Evolutionary conservation across 2,329 filamentous ascomycete species (phyloP).

Genomic region (Pyrenophora teres): DNA sequence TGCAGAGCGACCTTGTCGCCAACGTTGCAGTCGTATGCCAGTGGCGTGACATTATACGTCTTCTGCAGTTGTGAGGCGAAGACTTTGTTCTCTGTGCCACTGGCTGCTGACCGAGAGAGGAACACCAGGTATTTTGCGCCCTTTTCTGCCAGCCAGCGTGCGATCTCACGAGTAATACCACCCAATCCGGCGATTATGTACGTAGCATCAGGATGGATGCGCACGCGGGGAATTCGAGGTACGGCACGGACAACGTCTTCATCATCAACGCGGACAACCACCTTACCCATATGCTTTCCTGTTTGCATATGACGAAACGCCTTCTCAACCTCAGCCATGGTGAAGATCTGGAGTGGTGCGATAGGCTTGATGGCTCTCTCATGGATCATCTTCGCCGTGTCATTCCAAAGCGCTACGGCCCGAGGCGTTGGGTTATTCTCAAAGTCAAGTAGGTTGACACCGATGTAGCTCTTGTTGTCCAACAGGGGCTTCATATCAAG

Average conservation of each 20-base stretch:
- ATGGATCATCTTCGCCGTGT: constrained; percentile 6
- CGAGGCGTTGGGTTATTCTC: constrained; percentile 2
- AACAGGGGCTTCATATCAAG: constrained; percentile 22
- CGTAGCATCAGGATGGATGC: constrained; percentile 17
- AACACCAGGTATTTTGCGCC: constrained; percentile 30
- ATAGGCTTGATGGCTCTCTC: constrained; percentile 4
- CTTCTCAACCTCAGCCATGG: constrained; percentile 7
- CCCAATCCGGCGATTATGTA: constrained; percentile 31
- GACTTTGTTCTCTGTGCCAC: constrained; percentile 3
- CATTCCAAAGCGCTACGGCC: not conserved
- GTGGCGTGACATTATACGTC: not conserved
- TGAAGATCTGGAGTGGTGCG: constrained; percentile 8
- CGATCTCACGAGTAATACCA: constrained; percentile 26
- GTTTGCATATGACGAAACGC: constrained; percentile 27
- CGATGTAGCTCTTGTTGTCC: constrained; percentile 9
- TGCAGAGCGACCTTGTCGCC: constrained; percentile 2
- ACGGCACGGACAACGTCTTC: constrained; percentile 18
- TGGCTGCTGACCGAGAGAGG: constrained; percentile 18
- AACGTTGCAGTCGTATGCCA: constrained; percentile 5
- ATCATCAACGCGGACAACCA: constrained; percentile 40
- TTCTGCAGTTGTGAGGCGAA: constrained; percentile 1
- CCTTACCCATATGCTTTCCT: constrained; percentile 49
- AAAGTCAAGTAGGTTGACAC: constrained; percentile 10
- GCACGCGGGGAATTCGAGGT: not conserved
- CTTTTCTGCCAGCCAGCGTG: constrained; percentile 21